Percentiles rank a stretch among this genome's conserved stretches.
Conservation (phyloP, 805 yeast genomes). For the Yueomyces sp. region DNA sequence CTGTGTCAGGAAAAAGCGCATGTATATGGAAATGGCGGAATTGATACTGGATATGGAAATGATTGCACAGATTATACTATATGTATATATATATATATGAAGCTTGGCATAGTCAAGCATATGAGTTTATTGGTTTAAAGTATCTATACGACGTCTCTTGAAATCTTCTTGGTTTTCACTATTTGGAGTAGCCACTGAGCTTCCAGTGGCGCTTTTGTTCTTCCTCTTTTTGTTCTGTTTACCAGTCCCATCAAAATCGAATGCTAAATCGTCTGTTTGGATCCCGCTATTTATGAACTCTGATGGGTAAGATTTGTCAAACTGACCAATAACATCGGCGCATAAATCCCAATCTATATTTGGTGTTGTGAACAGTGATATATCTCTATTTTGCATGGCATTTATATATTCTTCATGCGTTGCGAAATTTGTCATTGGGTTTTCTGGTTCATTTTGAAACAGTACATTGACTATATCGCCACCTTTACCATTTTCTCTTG, state of each 20-base stretch:
- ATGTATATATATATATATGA: neutral
- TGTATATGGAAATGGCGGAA: no score
- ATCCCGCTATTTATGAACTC: slow-evolving; percentile 18
- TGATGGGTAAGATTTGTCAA: slow-evolving; percentile 21
- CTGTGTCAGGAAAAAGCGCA: no score
- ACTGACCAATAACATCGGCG: slow-evolving; percentile 18
- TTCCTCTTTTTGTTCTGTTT: slow-evolving; percentile 16
- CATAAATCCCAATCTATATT: slow-evolving; percentile 22
- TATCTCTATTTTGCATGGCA: slow-evolving; percentile 16
- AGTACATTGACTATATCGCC: slow-evolving; percentile 23
- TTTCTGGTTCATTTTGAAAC: slow-evolving; percentile 24
- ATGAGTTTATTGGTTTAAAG: neutral
- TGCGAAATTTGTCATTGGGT: slow-evolving; percentile 6
- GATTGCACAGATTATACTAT: neutral
- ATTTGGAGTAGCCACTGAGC: slow-evolving; percentile 25
- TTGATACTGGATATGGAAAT: no score
- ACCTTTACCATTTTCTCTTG: slow-evolving; percentile 25
- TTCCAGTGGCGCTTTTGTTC: slow-evolving; percentile 17
- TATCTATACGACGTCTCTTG: slow-evolving; percentile 17
- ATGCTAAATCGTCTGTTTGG: slow-evolving; percentile 23
- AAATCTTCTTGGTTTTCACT: slow-evolving; percentile 20
- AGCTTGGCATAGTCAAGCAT: neutral
- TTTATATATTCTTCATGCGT: slow-evolving; percentile 14
- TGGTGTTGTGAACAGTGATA: slow-evolving; percentile 12
- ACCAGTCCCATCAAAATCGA: slow-evolving; percentile 25